phyloP scores from a whole-genome alignment of 257 asterid species.

The Penstemon eatonii region DNA sequence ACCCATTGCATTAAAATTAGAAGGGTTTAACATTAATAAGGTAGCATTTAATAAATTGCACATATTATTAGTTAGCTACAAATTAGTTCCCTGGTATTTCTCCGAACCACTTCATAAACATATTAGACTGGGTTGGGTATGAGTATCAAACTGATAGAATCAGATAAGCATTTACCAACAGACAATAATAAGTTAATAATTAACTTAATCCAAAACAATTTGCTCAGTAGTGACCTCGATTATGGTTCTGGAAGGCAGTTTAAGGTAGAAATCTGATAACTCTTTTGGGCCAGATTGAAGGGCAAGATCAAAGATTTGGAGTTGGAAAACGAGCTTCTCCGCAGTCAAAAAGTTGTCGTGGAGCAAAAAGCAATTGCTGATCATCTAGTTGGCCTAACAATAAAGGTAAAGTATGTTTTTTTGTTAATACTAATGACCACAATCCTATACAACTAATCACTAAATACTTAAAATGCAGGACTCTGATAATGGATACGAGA shows the following conservation, averaged over 20 bases:
- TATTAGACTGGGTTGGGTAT: neutral
- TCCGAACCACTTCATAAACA: constrained; percentile 9
- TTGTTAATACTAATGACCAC: constrained; percentile 22
- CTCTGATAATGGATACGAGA: constrained; percentile 45
- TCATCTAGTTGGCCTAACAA: constrained; percentile 33
- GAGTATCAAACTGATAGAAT: constrained; percentile 5
- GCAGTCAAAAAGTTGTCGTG: constrained; percentile 49
- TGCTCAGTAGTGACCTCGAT: constrained; percentile 12
- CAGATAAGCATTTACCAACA: neutral
- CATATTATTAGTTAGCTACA: neutral
- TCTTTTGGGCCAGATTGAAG: constrained; percentile 50
- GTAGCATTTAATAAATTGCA: neutral
- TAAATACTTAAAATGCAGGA: constrained; percentile 40
- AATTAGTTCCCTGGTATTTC: neutral
- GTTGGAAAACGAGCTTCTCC: constrained; percentile 66
- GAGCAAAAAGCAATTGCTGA: constrained; percentile 49
- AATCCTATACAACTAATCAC: constrained; percentile 21
- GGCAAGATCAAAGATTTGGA: constrained; percentile 68
- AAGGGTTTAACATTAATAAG: constrained; percentile 1
- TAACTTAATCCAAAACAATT: constrained; percentile 17
- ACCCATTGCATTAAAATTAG: neutral
- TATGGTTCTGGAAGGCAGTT: constrained; percentile 26
- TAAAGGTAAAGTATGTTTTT: constrained; percentile 43
- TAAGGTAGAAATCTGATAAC: constrained; percentile 24
- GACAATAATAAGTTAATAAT: constrained; percentile 6